These are phyloP conservation scores for Akanthomyces lecanii DNA, from an alignment of 2,329 filamentous ascomycete genomes.

Conservation along the genomic window DNA sequence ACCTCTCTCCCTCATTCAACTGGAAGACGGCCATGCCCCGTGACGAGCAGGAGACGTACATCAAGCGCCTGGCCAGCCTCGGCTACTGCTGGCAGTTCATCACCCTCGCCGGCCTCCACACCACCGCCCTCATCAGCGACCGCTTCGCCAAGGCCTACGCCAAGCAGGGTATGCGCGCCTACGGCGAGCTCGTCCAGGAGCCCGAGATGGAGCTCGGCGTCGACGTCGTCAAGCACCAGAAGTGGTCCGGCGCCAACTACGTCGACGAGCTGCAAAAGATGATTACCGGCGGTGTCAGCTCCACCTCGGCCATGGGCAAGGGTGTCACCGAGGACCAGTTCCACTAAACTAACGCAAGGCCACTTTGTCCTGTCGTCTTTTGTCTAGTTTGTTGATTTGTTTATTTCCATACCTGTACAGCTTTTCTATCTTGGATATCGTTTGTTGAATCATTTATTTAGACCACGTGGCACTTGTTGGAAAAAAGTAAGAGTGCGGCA, in stretches of 20 bases:
- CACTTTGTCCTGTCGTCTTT: not conserved
- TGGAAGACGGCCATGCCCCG: constrained; percentile 95
- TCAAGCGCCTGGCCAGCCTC: constrained; percentile 75
- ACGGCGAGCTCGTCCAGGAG: constrained; percentile 95
- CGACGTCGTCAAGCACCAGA: constrained; percentile 98
- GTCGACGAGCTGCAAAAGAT: constrained; percentile 95
- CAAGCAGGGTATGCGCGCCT: constrained; percentile 85
- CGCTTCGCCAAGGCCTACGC: constrained; percentile 81
- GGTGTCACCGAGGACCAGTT: constrained; percentile 99
- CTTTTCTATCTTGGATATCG: not conserved
- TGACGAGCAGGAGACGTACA: constrained; percentile 94
- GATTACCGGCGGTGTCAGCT: constrained; percentile 88
- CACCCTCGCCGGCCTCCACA: constrained; percentile 95
- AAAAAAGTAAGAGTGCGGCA: not conserved
- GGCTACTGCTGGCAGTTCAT: constrained; percentile 99
- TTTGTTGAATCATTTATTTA: not conserved
- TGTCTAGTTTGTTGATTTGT: not conserved
- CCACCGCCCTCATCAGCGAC: constrained; percentile 86
- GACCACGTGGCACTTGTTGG: not conserved
- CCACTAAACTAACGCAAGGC: constrained; percentile 38
- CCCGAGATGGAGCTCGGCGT: constrained; percentile 88
- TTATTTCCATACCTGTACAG: not conserved
- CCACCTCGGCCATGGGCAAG: constrained; percentile 93
- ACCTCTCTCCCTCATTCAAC: constrained; percentile 98
- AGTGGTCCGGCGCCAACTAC: constrained; percentile 95